These are phyloP conservation scores for Naematelia aurantialba DNA, from an alignment of 768 basidiomycete species.

Conservation along the genomic window DNA sequence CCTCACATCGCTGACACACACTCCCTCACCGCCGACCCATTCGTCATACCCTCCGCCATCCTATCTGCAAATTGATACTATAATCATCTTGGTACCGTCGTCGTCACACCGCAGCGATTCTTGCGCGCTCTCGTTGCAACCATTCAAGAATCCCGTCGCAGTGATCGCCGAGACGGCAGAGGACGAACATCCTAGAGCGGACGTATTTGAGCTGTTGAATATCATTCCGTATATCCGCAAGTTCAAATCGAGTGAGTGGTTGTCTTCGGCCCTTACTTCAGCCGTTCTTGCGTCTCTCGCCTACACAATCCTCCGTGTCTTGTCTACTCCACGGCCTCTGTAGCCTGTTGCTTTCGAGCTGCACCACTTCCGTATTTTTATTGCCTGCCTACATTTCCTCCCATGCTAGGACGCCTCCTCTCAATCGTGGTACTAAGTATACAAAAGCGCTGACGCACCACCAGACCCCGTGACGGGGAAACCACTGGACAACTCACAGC, in stretches of 20 bases:
- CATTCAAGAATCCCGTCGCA: conserved; percentile 84
- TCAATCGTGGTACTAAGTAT: background rate
- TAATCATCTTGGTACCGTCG: no score
- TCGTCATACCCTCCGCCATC: no score
- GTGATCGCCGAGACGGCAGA: conserved; percentile 50
- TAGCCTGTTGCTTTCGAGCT: no score
- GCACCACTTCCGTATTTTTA: no score
- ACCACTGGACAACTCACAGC: conserved; percentile 49
- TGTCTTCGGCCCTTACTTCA: background rate
- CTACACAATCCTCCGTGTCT: no score
- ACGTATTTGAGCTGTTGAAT: conserved; percentile 83
- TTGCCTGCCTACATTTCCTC: no score
- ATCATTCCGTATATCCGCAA: conserved; percentile 89
- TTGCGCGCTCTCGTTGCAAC: conserved; percentile 85
- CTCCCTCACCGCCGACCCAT: background rate
- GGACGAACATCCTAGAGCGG: conserved; percentile 63
- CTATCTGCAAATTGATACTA: conserved; percentile 6
- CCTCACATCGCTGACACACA: background rate
- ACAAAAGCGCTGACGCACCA: conserved; percentile 3
- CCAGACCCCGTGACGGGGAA: conserved; percentile 53
- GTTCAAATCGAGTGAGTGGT: conserved; percentile 48
- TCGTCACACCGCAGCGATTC: conserved; percentile 60
- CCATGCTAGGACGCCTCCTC: no score
- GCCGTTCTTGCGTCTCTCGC: no score
- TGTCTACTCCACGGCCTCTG: no score